phyloP scores from a whole-genome alignment of 768 basidiomycete genomes.

The Trametopsis cervina region DNA sequence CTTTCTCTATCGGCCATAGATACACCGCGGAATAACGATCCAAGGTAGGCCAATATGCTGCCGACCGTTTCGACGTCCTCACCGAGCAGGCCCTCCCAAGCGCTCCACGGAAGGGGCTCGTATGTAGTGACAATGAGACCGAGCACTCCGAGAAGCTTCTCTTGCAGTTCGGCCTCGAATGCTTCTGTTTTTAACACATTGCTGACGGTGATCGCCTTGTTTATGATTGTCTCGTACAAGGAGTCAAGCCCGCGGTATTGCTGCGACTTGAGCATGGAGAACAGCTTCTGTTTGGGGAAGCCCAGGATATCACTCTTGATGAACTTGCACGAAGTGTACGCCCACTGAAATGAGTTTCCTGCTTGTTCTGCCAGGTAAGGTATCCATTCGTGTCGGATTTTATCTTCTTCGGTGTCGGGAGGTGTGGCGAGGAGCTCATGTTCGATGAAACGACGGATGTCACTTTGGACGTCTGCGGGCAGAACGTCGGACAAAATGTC shows the following conservation, averaged over 20 bases:
- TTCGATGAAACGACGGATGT: constrained; percentile 4
- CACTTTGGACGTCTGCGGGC: not conserved
- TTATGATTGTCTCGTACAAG: not conserved
- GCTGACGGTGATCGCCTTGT: not conserved
- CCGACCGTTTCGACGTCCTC: too few species aligned
- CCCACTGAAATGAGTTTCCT: too few species aligned
- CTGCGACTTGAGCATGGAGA: too few species aligned
- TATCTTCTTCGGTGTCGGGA: not conserved
- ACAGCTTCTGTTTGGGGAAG: not conserved
- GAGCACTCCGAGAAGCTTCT: too few species aligned
- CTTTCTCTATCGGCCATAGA: too few species aligned
- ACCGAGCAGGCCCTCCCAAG: too few species aligned
- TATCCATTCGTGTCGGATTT: not conserved
- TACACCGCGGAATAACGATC: too few species aligned
- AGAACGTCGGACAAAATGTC: not conserved
- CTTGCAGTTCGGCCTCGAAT: too few species aligned
- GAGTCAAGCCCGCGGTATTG: too few species aligned
- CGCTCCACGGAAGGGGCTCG: too few species aligned
- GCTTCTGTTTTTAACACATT: not conserved
- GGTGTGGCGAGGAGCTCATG: not conserved
- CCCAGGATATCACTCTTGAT: not conserved
- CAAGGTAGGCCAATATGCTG: too few species aligned
- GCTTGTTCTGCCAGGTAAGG: not conserved
- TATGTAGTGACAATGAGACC: too few species aligned
- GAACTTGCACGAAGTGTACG: constrained; percentile 2